Evolutionary conservation across 805 yeast genomes (phyloP), one percentile per base, ranked within the genome.

Genomic region (Wickerhamiella lipophila): DNA sequence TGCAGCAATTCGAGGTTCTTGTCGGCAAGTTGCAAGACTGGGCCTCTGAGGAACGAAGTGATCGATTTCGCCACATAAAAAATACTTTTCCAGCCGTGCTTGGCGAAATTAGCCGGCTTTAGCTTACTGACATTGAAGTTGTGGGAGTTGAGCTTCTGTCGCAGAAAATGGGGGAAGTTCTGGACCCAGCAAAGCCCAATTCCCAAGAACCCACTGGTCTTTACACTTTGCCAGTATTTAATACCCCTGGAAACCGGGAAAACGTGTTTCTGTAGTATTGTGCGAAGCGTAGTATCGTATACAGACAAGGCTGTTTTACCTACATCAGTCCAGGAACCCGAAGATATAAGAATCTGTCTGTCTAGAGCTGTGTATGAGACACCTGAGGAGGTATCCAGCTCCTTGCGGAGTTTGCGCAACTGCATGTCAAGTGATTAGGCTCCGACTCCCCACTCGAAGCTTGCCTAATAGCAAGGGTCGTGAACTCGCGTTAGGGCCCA

Each of bases 281-380:
- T 42, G 3, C 38, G 29, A n/a, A 56, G 18, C 2, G 52, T 45
- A 13, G 45, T 12, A 9, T 50, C 40, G 30, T 53, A 49, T 27
- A 58, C 60, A 22, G 50, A 53, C 19, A 49, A 44, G 8, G 57
- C 52, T 1, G 60, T 56, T 18, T 46, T 27, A 3, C 52, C 54
- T 0, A 52, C 59, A n/a, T 55, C 60, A 5, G 46, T 44, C 61
- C 61, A 58, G 42, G 50, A 40, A 34, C 58, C 58, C 13, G 47
- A 49, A 2, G 51, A 42, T 13, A 58, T 50, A 13, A 56, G 54
- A 23, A 56, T 54, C 3, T 22, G 13, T 5, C 46, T 41, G n/a
- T 43, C 45, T 19, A 49, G 15, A 15, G 44, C 47, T 16, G 48
- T 45, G 23, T 45, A 45, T 19, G 42, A 29, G 22, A 36, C 48